Conservation (phyloP, 1,284 basidiomycete genomes). For the Farysia itapuensis region DNA sequence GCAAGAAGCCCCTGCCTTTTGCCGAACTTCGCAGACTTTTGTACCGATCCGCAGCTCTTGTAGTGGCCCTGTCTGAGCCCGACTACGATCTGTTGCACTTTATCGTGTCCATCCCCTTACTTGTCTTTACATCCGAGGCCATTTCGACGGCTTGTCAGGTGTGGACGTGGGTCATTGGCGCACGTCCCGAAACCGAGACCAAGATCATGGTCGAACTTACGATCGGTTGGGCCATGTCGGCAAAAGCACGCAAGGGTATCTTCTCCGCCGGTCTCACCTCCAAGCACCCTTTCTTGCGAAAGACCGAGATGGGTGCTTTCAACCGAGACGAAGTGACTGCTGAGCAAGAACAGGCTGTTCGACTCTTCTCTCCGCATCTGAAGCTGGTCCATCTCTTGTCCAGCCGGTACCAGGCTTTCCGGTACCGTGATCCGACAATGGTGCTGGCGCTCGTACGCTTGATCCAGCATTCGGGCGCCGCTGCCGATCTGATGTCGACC, state of each 20-base stretch:
- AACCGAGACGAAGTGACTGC: slow-evolving; percentile 82
- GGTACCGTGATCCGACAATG: slow-evolving; percentile 80
- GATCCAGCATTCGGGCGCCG: slow-evolving; percentile 66
- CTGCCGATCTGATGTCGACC: slow-evolving; percentile 67
- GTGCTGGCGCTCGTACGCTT: slow-evolving; percentile 83
- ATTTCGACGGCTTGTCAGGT: slow-evolving; percentile 85
- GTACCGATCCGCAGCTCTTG: slow-evolving; percentile 74
- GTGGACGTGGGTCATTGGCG: slow-evolving; percentile 95
- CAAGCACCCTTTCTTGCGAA: slow-evolving; percentile 80
- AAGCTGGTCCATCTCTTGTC: slow-evolving; percentile 86
- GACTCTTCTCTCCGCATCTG: slow-evolving; percentile 73
- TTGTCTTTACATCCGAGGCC: slow-evolving; percentile 81
- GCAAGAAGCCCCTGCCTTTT: slow-evolving; percentile 17
- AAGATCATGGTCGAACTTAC: slow-evolving; percentile 82
- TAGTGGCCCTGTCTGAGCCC: slow-evolving; percentile 61
- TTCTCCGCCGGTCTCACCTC: slow-evolving; percentile 64
- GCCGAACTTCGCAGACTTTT: slow-evolving; percentile 80
- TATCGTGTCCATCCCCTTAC: slow-evolving; percentile 84
- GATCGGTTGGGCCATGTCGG: slow-evolving; percentile 80
- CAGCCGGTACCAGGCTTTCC: slow-evolving; percentile 88
- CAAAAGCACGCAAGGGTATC: slow-evolving; percentile 69
- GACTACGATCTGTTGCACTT: slow-evolving; percentile 85
- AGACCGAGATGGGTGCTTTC: slow-evolving; percentile 86
- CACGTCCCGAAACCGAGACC: slow-evolving; percentile 75
- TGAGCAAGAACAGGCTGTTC: slow-evolving; percentile 71